Percentiles rank a stretch among this genome's conserved stretches.
Evolutionary conservation across 2,329 filamentous ascomycete species (phyloP).

Genomic region (Beauveria varroae): DNA sequence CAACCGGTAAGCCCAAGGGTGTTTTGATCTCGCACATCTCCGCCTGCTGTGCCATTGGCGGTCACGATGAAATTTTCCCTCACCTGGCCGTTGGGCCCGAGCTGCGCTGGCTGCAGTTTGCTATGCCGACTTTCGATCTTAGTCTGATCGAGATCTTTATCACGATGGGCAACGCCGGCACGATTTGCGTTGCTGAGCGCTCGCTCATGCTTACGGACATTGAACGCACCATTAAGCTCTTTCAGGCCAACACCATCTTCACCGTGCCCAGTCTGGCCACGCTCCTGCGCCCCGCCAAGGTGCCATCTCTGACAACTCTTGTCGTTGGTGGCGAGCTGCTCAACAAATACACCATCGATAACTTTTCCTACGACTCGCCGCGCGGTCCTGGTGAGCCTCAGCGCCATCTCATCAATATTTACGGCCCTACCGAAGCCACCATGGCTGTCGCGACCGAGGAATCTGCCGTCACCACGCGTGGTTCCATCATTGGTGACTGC

Average conservation of each 20-base stretch:
- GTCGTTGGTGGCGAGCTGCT: slow-evolving; percentile 12
- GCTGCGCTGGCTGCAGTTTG: slow-evolving; percentile 11
- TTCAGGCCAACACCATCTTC: slow-evolving; percentile 11
- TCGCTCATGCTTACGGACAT: slow-evolving; percentile 10
- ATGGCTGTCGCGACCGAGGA: slow-evolving; percentile 8
- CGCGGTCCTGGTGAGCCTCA: slow-evolving; percentile 32
- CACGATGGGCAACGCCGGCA: slow-evolving; percentile 9
- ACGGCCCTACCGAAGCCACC: slow-evolving; percentile 12
- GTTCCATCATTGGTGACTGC: slow-evolving; percentile 10
- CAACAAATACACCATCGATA: slow-evolving; percentile 8
- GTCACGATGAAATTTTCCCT: slow-evolving; percentile 1
- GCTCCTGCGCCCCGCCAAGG: slow-evolving; percentile 6
- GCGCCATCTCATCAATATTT: slow-evolving; percentile 10
- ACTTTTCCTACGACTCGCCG: slow-evolving; percentile 14
- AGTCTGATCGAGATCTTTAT: slow-evolving; percentile 11
- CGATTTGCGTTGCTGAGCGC: slow-evolving; percentile 10
- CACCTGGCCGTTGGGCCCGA: slow-evolving; percentile 1
- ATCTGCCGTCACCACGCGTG: slow-evolving; percentile 1
- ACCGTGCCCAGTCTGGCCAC: slow-evolving; percentile 12
- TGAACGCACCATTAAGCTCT: slow-evolving; percentile 9
- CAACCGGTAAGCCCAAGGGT: slow-evolving; percentile 43
- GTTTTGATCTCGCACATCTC: slow-evolving; percentile 70
- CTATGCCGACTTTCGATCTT: slow-evolving; percentile 11
- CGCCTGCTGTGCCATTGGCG: slow-evolving; percentile 6
- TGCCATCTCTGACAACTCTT: slow-evolving; percentile 10